Conservation (phyloP, 495 filamentous ascomycete species). For the Penicillium canariense region DNA sequence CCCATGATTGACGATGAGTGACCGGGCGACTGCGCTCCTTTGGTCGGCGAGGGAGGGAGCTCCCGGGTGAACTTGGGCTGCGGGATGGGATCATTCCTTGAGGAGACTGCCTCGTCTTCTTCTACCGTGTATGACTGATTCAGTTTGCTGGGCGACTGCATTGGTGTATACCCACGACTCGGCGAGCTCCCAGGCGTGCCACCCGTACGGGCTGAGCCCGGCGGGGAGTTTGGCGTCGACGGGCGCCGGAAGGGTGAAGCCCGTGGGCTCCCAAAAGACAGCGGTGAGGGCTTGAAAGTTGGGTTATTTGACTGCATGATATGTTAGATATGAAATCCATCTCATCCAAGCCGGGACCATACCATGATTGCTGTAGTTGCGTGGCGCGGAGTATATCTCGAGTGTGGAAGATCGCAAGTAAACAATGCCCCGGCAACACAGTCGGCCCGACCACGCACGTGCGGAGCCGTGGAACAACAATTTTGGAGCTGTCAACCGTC, state of each 20-base stretch:
- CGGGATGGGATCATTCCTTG: constrained; percentile 33
- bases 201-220: constrained; percentile 31
- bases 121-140: constrained; percentile 50
- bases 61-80: constrained; percentile 43
- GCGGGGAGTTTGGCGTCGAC: constrained; percentile 47
- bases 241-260: constrained; percentile 75
- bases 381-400: not conserved
- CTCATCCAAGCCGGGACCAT: not conserved
- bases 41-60: constrained; percentile 43
- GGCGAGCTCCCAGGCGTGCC: constrained; percentile 48
- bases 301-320: constrained; percentile 37
- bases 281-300: constrained; percentile 68
- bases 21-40: constrained; percentile 33
- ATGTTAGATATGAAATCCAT: not conserved
- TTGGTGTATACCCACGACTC: constrained; percentile 40
- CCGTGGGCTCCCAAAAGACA: constrained; percentile 66
- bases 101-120: constrained; percentile 29
- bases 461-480: constrained; percentile 7
- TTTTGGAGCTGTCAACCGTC: constrained; percentile 11
- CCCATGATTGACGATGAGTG: constrained; percentile 27
- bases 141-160: constrained; percentile 47
- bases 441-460: constrained; percentile 36
- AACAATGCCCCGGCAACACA: constrained; percentile 28
- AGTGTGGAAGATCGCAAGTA: constrained; percentile 13
- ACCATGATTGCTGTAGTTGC: constrained; percentile 1